These are phyloP conservation scores for Paraconiothyrium sp. DNA, from an alignment of 2,329 filamentous ascomycete genomes.

Conservation along the genomic window DNA sequence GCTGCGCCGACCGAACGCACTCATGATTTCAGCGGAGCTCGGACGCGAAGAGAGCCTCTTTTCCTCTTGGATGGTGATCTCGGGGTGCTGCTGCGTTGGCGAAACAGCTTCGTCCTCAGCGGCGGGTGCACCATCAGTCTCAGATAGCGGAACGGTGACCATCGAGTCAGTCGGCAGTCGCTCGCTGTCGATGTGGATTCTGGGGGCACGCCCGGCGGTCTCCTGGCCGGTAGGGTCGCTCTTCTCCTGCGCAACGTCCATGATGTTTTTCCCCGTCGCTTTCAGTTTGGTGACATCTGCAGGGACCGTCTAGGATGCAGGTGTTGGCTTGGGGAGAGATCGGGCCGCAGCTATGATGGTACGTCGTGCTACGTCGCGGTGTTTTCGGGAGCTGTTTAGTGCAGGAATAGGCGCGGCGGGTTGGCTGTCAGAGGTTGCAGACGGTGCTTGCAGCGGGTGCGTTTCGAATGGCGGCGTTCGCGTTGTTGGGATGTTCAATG, in stretches of 20 bases:
- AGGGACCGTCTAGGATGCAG: conserved; percentile 14
- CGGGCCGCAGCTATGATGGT: conserved; percentile 16
- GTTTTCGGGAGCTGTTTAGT: conserved; percentile 3
- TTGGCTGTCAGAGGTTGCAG: conserved; percentile 25
- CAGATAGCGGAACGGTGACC: conserved; percentile 79
- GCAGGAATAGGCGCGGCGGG: conserved; percentile 16
- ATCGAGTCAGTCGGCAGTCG: conserved; percentile 70
- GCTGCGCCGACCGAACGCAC: conserved; percentile 39
- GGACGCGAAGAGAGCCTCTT: conserved; percentile 42
- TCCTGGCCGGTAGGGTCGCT: conserved; percentile 19
- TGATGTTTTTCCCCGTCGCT: conserved; percentile 26
- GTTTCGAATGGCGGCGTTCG: conserved; percentile 30
- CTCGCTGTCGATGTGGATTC: conserved; percentile 39
- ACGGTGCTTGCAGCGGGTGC: conserved; percentile 28
- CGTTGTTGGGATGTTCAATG: conserved; percentile 7
- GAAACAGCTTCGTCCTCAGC: conserved; percentile 32
- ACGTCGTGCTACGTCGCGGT: conserved; percentile 12
- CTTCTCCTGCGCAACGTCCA: conserved; percentile 31
- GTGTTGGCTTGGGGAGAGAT: conserved; percentile 3
- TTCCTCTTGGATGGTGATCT: conserved; percentile 42
- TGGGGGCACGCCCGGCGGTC: conserved; percentile 32
- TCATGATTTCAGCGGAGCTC: conserved; percentile 45
- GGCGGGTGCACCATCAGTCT: conserved; percentile 60
- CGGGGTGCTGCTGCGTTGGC: conserved; percentile 28
- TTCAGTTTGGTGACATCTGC: conserved; percentile 29